These are phyloP conservation scores for Hygrophorus russula DNA, from an alignment of 768 basidiomycete genomes.

Conservation along the genomic window DNA sequence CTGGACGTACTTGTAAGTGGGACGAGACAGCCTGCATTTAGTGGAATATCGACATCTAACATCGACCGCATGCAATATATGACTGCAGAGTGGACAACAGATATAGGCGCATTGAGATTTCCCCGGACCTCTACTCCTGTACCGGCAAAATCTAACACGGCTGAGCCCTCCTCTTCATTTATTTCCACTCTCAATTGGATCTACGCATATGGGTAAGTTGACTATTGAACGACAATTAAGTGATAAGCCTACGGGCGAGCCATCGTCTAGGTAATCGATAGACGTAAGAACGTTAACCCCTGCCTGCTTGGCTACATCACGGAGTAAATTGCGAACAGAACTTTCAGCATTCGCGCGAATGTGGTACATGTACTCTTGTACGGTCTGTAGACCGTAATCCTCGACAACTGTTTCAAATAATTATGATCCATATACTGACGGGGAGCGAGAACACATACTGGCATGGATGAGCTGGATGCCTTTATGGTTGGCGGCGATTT, in stretches of 20 bases:
- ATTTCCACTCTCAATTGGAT: slow-evolving; percentile 73
- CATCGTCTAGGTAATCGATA: slow-evolving; percentile 81
- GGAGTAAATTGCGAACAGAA: slow-evolving; percentile 75
- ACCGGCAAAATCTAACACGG: slow-evolving; percentile 76
- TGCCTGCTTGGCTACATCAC: slow-evolving; percentile 57
- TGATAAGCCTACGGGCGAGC: slow-evolving; percentile 51
- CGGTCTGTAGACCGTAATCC: slow-evolving; percentile 77
- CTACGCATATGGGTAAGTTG: slow-evolving; percentile 21
- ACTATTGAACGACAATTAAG: background rate
- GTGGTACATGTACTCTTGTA: slow-evolving; percentile 90
- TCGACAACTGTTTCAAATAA: slow-evolving; percentile 48
- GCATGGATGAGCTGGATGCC: slow-evolving; percentile 78
- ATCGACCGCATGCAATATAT: slow-evolving; percentile 86
- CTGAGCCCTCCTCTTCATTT: slow-evolving; percentile 59
- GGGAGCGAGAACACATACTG: slow-evolving; percentile 29
- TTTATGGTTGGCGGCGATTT: slow-evolving; percentile 92
- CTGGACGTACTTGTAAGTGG: slow-evolving; percentile 57
- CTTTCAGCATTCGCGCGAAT: slow-evolving; percentile 83
- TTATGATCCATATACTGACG: slow-evolving; percentile 3
- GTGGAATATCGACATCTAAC: slow-evolving; percentile 79
- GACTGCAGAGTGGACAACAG: slow-evolving; percentile 78
- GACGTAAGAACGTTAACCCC: slow-evolving; percentile 58
- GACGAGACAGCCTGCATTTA: slow-evolving; percentile 90
- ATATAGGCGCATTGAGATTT: slow-evolving; percentile 77
- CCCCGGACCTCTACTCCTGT: slow-evolving; percentile 79